Conservation (phyloP, 1,139 yeast genomes). For the Zygosaccharomyces pseudobailii region DNA sequence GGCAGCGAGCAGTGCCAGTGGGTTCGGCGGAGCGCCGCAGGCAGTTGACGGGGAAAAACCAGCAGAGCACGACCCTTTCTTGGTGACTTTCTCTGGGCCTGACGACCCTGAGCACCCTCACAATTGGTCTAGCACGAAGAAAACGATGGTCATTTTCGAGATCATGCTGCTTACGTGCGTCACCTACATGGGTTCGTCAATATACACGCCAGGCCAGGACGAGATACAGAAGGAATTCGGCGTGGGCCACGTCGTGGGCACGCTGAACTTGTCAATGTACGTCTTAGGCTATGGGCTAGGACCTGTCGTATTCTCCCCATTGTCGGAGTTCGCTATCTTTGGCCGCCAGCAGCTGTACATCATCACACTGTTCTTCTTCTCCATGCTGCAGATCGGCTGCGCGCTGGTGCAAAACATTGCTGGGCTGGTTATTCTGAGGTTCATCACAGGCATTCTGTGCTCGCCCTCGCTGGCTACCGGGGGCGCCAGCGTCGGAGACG, state of each 20-base stretch:
- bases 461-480: conserved; percentile 56
- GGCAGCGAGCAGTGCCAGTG: not conserved
- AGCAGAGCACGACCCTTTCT: conserved; percentile 11
- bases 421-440: conserved; percentile 46
- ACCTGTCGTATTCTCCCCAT: conserved; percentile 49
- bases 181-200: conserved; percentile 57
- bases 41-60: not conserved
- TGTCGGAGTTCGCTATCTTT: conserved; percentile 46
- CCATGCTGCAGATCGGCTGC: conserved; percentile 54
- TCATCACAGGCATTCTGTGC: conserved; percentile 48
- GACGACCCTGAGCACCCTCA: conserved; percentile 55
- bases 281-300: conserved; percentile 55
- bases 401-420: conserved; percentile 51
- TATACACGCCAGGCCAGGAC: conserved; percentile 51
- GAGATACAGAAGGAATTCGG: conserved; percentile 41
- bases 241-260: conserved; percentile 42
- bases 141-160: conserved; percentile 38
- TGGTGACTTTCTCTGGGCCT: conserved; percentile 14
- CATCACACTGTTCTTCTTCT: conserved; percentile 47
- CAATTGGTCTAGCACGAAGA: conserved; percentile 47
- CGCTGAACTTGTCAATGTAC: conserved; percentile 50
- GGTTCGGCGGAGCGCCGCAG: not conserved
- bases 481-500: conserved; percentile 51
- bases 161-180: conserved; percentile 45
- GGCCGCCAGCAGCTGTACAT: conserved; percentile 55